These are phyloP conservation scores for Cymbopogon citratus DNA, from an alignment of 176 grass and related monocot genomes.

Conservation along the genomic window DNA sequence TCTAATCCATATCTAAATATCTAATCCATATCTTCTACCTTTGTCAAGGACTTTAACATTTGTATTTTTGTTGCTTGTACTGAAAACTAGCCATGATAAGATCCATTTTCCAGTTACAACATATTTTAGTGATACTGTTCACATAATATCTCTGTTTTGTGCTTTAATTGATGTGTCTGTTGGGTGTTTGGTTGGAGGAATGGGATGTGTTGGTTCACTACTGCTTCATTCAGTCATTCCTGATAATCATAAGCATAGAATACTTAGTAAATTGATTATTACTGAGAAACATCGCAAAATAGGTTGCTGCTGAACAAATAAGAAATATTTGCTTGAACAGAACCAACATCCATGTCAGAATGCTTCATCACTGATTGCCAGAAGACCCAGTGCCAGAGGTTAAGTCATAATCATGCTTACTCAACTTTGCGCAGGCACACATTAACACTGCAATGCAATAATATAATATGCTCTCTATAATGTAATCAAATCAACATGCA, in stretches of 20 bases:
- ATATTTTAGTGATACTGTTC: neutral
- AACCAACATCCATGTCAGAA: neutral
- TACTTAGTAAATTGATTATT: neutral
- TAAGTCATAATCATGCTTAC: neutral
- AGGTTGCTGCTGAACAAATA: neutral
- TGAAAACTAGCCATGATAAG: constrained; percentile 1
- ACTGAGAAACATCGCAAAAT: neutral
- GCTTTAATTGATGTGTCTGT: neutral
- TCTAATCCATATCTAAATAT: neutral
- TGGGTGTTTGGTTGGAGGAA: neutral
- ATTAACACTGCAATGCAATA: neutral
- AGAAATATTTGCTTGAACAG: neutral
- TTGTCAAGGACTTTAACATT: neutral
- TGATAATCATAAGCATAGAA: neutral
- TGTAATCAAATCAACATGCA: neutral
- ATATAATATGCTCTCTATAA: neutral
- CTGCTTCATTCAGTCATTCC: neutral
- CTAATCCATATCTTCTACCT: neutral
- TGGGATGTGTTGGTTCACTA: neutral
- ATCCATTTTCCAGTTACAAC: constrained; percentile 2
- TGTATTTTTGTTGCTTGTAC: neutral
- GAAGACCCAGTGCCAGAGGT: neutral
- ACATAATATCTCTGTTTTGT: neutral
- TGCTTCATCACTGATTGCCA: neutral
- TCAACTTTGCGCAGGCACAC: neutral